These are phyloP conservation scores for Pseudogymnoascus sp. DNA, from an alignment of 2,329 filamentous ascomycete genomes.

Conservation along the genomic window DNA sequence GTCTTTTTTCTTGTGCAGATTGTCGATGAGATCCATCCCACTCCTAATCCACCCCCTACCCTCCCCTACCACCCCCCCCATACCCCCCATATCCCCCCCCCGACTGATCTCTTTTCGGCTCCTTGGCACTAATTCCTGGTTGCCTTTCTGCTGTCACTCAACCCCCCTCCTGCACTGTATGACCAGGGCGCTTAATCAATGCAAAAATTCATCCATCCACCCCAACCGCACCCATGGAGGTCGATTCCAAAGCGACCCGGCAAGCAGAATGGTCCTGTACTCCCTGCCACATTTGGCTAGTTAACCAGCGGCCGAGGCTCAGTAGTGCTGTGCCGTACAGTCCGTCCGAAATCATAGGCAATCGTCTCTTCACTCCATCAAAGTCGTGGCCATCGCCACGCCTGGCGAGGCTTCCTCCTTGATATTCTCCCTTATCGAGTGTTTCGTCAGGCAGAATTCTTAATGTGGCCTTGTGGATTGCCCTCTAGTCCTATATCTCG, in stretches of 20 bases:
- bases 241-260: not conserved
- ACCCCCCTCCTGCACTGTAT: not conserved
- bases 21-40: not conserved
- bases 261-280: not conserved
- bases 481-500: not conserved
- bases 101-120: not conserved
- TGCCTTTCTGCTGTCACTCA: not conserved
- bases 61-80: too few relatives aligned
- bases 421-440: not conserved
- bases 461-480: not conserved
- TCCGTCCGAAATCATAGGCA: not conserved
- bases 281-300: not conserved
- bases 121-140: not conserved
- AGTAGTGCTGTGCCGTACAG: not conserved
- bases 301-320: not conserved
- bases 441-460: not conserved
- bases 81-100: too few relatives aligned
- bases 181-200: not conserved
- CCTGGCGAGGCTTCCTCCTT: slow-evolving; percentile 1
- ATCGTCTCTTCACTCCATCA: not conserved
- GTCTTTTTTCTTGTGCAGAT: not conserved
- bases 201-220: not conserved
- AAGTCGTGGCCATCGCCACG: not conserved
- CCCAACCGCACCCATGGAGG: not conserved
- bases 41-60: too few relatives aligned